Conservation (phyloP, 1,284 basidiomycete species). For the Ganoderma sp. region DNA sequence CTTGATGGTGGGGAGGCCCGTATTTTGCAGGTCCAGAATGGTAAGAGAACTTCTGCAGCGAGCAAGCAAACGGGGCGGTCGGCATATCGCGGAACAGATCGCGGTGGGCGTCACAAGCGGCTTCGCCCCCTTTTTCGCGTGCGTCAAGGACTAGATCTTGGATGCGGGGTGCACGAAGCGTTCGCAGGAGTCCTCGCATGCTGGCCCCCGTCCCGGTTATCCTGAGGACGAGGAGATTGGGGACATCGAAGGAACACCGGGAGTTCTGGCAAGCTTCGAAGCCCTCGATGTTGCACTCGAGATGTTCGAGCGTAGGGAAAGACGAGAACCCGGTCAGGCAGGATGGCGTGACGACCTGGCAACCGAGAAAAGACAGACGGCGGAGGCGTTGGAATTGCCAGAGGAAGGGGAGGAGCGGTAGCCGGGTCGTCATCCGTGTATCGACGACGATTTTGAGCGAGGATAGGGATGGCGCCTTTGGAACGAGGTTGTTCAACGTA, state of each 20-base stretch:
- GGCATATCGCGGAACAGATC: neutral
- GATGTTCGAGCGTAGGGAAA: neutral
- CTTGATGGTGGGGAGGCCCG: neutral
- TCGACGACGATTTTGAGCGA: neutral
- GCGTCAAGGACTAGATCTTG: neutral
- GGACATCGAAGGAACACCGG: neutral
- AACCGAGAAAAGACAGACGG: neutral
- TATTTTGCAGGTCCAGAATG: neutral
- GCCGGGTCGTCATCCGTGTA: neutral
- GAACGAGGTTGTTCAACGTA: neutral
- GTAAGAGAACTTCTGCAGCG: neutral
- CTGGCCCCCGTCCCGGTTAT: neutral
- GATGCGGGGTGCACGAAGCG: neutral
- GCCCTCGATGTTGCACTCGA: neutral
- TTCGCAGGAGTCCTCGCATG: neutral
- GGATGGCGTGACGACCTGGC: neutral
- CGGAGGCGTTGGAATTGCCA: slow-evolving; percentile 1
- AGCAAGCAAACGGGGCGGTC: neutral
- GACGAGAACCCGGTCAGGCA: neutral
- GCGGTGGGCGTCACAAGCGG: neutral
- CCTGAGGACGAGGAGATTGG: neutral
- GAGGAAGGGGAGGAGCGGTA: slow-evolving; percentile 2
- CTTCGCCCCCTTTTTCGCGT: neutral
- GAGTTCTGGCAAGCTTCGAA: neutral
- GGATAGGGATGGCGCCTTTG: neutral